Evolutionary conservation across 768 basidiomycete genomes (phyloP), one percentile per base, ranked within the genome.

Genomic region (Filobasidium wieringae): DNA sequence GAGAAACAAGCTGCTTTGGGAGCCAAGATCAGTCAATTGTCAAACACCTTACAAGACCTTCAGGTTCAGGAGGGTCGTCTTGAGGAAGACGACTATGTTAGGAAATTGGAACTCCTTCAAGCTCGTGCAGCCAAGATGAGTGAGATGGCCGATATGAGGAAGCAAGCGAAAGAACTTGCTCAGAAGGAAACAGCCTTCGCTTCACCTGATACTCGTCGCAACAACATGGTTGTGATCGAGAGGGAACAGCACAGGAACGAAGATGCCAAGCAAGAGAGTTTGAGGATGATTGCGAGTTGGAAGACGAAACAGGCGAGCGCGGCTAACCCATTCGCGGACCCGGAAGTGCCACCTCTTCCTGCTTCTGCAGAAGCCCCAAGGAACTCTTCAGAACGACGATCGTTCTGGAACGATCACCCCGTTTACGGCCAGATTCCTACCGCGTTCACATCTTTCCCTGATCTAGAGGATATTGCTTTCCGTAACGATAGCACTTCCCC

Each of bases 81-180:
- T 22, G 43, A 47, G 7, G 43, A 47, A 27, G 19, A 47, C 14
- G 43, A 47, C 24, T 47, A 47, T 14, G 15, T 12, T 14, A 14
- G 43, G 12, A 14, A 27, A 26, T 26, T 47, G 19, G 15, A 47
- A 14, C 22, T 47, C 43, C 22, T 47, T 12, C 43, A 47, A 27
- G 29, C 22, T 19, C 43, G 43, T 67, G 47, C 51, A 15, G 63
- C 64, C 33, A 57, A 67, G 31, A 61, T 66, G 30, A 34, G 40
- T 2, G 68, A 67, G 34, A 68, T 68, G 62, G 60, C 59, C 15
- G 31, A 57, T 24, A 29, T 29, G 15, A 57, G 65, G 39, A 56
- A 63, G 17, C 30, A 55, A 8, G 17, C n/a, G 14, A 22, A 59
- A 27, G 22, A 15, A 5, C 11, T 33, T 15, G 22, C 47, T 24